Evolutionary conservation across 768 basidiomycete species (phyloP), one percentile per base, ranked within the genome.

Genomic region (Lactarius vividus): DNA sequence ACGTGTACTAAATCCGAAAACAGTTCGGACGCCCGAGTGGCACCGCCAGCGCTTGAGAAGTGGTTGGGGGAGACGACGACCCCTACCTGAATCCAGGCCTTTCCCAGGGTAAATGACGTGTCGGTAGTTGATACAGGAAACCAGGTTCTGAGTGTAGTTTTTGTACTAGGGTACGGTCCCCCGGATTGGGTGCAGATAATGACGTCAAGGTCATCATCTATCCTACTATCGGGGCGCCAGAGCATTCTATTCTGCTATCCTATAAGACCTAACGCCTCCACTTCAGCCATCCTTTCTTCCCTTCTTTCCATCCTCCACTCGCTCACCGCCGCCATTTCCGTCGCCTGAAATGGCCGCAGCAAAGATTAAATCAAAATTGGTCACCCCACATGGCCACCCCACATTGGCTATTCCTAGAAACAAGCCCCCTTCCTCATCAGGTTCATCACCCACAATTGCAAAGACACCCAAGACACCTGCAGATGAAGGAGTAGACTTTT

Each of bases 401-500:
- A 66, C 61, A 16, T 55, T 72, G 31, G 39, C 49, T 26, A 72
- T 67, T 46, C 68, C 69, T 44, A 61, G 15, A 15, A 26, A 66
- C 40, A 55, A 39, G 4, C 54, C 65, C 5, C 59, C 65, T 3
- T 18, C 63, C 35, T 54, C 58, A 35, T 68, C 67, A 28, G 70
- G 46, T 20, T 64, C 69, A 40, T 65, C 71, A 7, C 63, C 71
- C 23, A 70, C 57, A 29, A 54, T 64, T 13, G 18, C 71, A 11
- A 77, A 79, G 62, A 88, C 88, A 0, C 92, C 91, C 40, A 91
- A 85, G 79, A 97, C 95, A 3, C 95, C 94, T 42, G 94, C 95
- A 46, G 94, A 96, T 74, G 94, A 96, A 74, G 94, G 88, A 29
- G 85, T 95, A 74, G 88, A 89, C 40, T 97, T 92, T 79, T 97